Evolutionary conservation across 1,284 basidiomycete species (phyloP), one percentile per base, ranked within the genome.

Genomic region (Cerioporus squamosus): DNA sequence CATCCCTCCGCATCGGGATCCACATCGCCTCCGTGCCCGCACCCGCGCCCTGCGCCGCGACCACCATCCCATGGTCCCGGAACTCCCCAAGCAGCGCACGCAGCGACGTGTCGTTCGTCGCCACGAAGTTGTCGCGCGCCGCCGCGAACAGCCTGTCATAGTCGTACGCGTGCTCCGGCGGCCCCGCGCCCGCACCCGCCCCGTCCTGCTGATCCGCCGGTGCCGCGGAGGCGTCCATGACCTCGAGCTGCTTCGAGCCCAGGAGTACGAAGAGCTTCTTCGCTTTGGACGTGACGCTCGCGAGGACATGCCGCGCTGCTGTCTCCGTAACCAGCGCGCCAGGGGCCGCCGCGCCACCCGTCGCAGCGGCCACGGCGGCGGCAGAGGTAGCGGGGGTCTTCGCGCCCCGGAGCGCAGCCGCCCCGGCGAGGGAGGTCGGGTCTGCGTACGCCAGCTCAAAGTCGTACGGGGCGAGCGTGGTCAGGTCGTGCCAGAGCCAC

Each of bases 401-500:
- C 10, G 64, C 60, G 23, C 61, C 60, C 36, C 59, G 63, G n/a
- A 59, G 51, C 31, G 70, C 68, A 2, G 77, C 72, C 1, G 84
- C 86, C 18, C 84, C 85, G 14, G 82, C 74, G 52, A 90, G 76
- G 26, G 85, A 85, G 1, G 86, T 81, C 9, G 85, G 81, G 66
- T 93, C 88, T 5, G 83, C 82, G 60, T 80, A 84, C 0, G 86
- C 79, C 52, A 90, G 83, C 72, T 97, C 95, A 59, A 84, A 79
- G 68, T 91, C 88, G 76, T 96, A 97, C 2, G 91, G 80, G 23
- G 79, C 79, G 64, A 93, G 88, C 0, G 95, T 97, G 2, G 94
- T 91, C 17, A 91, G 72, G 71, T 95, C 91, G 74, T 97, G 93
- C 85, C 93, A 95, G 15, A 96, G 75, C 87, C 93, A 96, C 6